Evolutionary conservation across 2,329 filamentous ascomycete genomes (phyloP), one percentile per base, ranked within the genome.

Genomic region (Penicillium brasilianum): DNA sequence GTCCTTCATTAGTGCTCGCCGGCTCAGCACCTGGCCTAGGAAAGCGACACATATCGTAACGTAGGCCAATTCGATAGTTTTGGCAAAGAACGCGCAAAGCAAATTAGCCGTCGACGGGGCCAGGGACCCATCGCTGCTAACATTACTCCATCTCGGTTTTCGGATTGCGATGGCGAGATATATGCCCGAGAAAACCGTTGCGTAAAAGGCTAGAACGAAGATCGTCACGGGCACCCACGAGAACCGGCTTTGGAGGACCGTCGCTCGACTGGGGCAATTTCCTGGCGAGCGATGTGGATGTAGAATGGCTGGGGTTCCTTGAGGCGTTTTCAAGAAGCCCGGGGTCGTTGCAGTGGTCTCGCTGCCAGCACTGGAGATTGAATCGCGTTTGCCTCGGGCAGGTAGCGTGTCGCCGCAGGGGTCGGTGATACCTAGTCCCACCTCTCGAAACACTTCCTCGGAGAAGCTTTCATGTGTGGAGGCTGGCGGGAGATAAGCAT

Each of bases 11-110:
- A 91, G 84, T 0, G 90, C 88, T 57, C 89, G 80, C 20, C 89
- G 83, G n/a, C 86, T 92, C 16, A 94, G 77, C 0, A 90, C 84
- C 72, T 95, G 91, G 0, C 91, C 91, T 0, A 93, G 73, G 57
- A 90, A 90, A 0, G 88, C 85, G 1, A 93, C 88, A 62, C 92
- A 90, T 0, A 91, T 87, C 0, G 90, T 92, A 3, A 92, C 90
- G 69, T 93, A 94, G 0, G 88, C 87, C 65, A 93, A 72, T 75
- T 94, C 91, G 51, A 93, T 91, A 0, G 88, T 85, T 75, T 93
- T 94, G 8, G 91, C 89, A 37, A 92, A 78, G 2, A 92, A 76
- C 0, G 90, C 85, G n/a, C 86, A 87, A 0, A 93, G 70, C 1
- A 91, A 76, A 0, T 86, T 88, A 0, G 91, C 90, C 1, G 86